These are phyloP conservation scores for Pseudocercospora macadamiae DNA, from an alignment of 2,329 filamentous ascomycete species.

Conservation along the genomic window DNA sequence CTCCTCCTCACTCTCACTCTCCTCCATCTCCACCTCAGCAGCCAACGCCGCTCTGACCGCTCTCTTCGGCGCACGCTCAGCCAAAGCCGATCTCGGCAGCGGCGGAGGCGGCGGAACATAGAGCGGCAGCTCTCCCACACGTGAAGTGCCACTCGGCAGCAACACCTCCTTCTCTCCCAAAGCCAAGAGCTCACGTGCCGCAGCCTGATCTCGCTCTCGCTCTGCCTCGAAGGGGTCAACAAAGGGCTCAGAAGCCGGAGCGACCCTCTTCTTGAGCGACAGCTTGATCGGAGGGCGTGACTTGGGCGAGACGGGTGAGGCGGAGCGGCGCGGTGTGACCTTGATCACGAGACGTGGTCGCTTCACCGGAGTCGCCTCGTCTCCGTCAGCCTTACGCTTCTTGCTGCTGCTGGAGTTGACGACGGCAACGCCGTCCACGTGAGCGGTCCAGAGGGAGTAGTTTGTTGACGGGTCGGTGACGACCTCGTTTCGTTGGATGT, in stretches of 20 bases:
- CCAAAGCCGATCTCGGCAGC: too few species aligned
- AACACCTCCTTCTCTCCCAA: neutral
- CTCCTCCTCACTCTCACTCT: neutral
- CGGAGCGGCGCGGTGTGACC: neutral
- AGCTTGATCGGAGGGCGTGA: slow-evolving; percentile 2
- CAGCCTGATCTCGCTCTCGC: neutral
- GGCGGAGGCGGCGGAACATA: neutral
- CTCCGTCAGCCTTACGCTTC: neutral
- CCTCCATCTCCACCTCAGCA: neutral
- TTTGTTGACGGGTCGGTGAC: slow-evolving; percentile 28
- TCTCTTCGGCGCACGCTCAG: neutral
- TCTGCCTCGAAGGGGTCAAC: neutral
- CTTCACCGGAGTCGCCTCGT: neutral
- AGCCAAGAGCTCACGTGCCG: neutral
- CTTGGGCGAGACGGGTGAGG: neutral
- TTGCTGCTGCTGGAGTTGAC: neutral
- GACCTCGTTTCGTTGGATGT: slow-evolving; percentile 23
- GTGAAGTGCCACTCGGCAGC: neutral
- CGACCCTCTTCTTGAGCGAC: neutral
- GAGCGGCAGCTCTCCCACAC: neutral
- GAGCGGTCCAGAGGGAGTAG: slow-evolving; percentile 29
- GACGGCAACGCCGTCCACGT: slow-evolving; percentile 3
- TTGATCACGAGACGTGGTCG: neutral
- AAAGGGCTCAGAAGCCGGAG: neutral
- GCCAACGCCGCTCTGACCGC: neutral